Conservation (phyloP, 805 yeast genomes). For the Sugiyamaella mastotermitis region DNA sequence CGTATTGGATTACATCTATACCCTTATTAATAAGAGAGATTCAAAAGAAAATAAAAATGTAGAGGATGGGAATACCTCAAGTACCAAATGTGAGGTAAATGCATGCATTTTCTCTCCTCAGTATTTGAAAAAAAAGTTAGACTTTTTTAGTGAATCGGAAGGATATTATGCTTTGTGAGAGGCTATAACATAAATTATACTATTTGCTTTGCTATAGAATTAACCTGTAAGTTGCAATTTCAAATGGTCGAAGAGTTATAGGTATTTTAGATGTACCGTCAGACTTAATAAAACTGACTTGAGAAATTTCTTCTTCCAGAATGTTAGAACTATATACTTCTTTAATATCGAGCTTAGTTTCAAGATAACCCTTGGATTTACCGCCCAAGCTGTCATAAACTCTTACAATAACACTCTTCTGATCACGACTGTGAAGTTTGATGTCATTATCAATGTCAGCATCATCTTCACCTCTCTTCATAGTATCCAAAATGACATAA, state of each 20-base stretch:
- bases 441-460: conserved; percentile 29
- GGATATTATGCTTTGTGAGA: no score
- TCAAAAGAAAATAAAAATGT: no score
- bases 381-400: conserved; percentile 88
- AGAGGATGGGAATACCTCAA: no score
- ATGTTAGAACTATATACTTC: conserved; percentile 42
- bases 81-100: no score
- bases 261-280: conserved; percentile 26
- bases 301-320: conserved; percentile 22
- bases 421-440: conserved; percentile 33
- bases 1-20: no score
- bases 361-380: conserved; percentile 42
- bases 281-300: conserved; percentile 8
- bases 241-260: conserved; percentile 63
- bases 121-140: no score
- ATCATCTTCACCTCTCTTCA: conserved; percentile 88
- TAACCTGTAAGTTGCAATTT: conserved; percentile 65
- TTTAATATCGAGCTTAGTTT: conserved; percentile 47
- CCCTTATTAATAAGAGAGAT: no score
- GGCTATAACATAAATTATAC: no score
- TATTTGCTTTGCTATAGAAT: no score
- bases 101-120: no score
- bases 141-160: no score
- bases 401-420: conserved; percentile 55
- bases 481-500: conserved; percentile 62